A percentile compares a stretch with the other conserved stretches of the same genome.
Evolutionary conservation across 2,329 filamentous ascomycete species (phyloP).

Genomic region (Botryotinia calthae): DNA sequence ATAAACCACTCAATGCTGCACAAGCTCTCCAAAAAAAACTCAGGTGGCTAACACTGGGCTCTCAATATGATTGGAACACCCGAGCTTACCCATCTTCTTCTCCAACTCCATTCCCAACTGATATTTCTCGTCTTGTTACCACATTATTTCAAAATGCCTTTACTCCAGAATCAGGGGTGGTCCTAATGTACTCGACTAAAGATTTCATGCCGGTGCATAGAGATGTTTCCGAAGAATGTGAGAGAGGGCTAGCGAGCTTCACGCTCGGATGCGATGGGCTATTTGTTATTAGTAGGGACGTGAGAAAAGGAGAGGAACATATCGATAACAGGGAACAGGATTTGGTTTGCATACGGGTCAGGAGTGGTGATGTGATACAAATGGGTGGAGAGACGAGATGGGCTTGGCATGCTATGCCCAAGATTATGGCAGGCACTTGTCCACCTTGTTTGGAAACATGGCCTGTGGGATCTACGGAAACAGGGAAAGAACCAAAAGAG

Average conservation of each 20-base stretch:
- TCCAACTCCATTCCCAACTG: constrained; percentile 70
- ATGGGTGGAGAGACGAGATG: constrained; percentile 81
- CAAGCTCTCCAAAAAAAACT: constrained; percentile 77
- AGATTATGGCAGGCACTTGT: constrained; percentile 76
- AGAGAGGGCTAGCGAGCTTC: constrained; percentile 76
- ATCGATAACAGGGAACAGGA: constrained; percentile 36
- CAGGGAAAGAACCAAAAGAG: constrained; percentile 42
- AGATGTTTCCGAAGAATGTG: constrained; percentile 83
- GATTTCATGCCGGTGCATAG: constrained; percentile 92
- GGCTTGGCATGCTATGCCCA: constrained; percentile 94
- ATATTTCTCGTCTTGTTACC: constrained; percentile 67
- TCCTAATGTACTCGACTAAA: constrained; percentile 86
- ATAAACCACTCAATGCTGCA: constrained; percentile 68
- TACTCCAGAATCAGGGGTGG: constrained; percentile 80
- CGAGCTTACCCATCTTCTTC: constrained; percentile 69
- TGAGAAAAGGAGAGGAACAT: constrained; percentile 27
- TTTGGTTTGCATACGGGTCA: constrained; percentile 60
- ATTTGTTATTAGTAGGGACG: constrained; percentile 71
- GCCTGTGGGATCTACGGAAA: constrained; percentile 53
- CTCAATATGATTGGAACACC: constrained; percentile 92
- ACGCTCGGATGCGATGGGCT: constrained; percentile 88
- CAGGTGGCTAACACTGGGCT: constrained; percentile 90
- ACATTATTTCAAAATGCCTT: constrained; percentile 69
- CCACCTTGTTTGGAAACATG: constrained; percentile 71
- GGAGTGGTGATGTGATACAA: constrained; percentile 86